These are phyloP conservation scores for Actinomucor elegans DNA, from an alignment of 371 early-diverging fungal species.

Conservation along the genomic window DNA sequence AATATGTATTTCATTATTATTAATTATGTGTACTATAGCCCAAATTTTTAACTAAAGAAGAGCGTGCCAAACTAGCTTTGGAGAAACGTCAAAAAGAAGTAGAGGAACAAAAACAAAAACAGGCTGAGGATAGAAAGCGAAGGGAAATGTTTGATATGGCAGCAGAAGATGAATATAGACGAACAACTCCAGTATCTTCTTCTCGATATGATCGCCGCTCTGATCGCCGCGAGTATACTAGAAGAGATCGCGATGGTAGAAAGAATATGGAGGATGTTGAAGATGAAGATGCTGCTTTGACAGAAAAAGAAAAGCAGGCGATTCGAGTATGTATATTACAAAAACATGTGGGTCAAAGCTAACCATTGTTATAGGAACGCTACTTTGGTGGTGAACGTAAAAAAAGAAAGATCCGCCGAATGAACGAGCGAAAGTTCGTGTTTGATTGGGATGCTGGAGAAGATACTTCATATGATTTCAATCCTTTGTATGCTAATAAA, in stretches of 20 bases:
- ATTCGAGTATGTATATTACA: conserved; percentile 31
- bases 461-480: conserved; percentile 92
- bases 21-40: conserved; percentile 50
- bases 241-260: conserved; percentile 6
- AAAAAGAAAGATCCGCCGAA: conserved; percentile 76
- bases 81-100: conserved; percentile 83
- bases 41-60: conserved; percentile 89
- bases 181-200: conserved; percentile 30
- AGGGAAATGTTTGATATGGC: conserved; percentile 58
- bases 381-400: conserved; percentile 87
- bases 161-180: conserved; percentile 50
- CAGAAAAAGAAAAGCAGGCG: conserved; percentile 51
- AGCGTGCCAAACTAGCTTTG: conserved; percentile 86
- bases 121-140: conserved; percentile 65
- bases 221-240: conserved; percentile 7
- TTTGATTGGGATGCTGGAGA: conserved; percentile 97
- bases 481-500: conserved; percentile 83
- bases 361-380: conserved; percentile 56
- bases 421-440: conserved; percentile 91
- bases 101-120: conserved; percentile 61
- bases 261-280: conserved; percentile 7
- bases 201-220: conserved; percentile 26
- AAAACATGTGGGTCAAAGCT: not conserved
- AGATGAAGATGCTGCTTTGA: conserved; percentile 25
- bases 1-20: not conserved